Evolutionary conservation across 441 rosid species (phyloP).

Genomic region (Pelargonium citronellum): DNA sequence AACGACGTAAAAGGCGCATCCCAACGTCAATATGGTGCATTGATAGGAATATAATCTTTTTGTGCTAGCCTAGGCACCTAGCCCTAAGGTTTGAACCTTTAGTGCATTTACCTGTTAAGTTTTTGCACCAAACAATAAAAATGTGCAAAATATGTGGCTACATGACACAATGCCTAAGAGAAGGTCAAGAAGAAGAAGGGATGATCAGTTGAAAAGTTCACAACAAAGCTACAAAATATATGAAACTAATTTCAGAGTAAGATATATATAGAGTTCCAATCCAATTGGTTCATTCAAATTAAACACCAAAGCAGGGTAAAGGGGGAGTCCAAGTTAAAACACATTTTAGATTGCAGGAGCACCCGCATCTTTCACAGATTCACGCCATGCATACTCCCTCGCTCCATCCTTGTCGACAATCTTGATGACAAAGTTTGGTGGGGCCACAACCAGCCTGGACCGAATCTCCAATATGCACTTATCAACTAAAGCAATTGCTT

Average conservation of each 20-base stretch:
- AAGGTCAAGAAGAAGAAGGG: background rate
- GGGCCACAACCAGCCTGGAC: constrained; percentile 85
- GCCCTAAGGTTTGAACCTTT: too few relatives aligned
- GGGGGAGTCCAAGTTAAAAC: background rate
- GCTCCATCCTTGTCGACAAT: constrained; percentile 91
- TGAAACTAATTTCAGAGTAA: background rate
- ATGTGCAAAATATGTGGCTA: too few relatives aligned
- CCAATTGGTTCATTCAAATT: constrained; percentile 7
- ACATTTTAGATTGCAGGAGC: constrained; percentile 14
- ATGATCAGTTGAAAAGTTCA: background rate
- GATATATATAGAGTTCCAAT: background rate
- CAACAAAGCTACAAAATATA: background rate
- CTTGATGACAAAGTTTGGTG: constrained; percentile 92
- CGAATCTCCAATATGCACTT: constrained; percentile 86
- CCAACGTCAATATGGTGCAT: too few relatives aligned
- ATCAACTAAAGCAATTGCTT: constrained; percentile 73
- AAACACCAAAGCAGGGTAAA: constrained; percentile 9
- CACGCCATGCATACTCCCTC: constrained; percentile 75
- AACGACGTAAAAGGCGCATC: too few relatives aligned
- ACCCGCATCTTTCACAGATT: constrained; percentile 54
- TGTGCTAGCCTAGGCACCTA: too few relatives aligned
- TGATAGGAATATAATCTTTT: too few relatives aligned
- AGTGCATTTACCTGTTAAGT: too few relatives aligned
- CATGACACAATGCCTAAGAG: too few relatives aligned
- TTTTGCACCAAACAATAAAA: too few relatives aligned